phyloP scores from a whole-genome alignment of 2,329 filamentous ascomycete species.

The Aspergillus sp. region DNA sequence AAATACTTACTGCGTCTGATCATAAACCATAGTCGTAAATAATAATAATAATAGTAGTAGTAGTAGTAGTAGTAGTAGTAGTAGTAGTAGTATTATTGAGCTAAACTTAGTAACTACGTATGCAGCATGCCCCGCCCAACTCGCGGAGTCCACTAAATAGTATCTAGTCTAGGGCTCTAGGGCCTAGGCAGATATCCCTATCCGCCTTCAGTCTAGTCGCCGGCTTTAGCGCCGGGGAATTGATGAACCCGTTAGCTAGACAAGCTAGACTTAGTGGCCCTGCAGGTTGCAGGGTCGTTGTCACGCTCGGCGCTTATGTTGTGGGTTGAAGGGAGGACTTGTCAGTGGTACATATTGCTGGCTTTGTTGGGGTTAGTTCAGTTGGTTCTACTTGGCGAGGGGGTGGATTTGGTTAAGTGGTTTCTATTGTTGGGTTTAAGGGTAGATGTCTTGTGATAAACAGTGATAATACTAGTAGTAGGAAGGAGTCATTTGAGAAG shows the following conservation, averaged over 20 bases:
- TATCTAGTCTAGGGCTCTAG: too few relatives aligned
- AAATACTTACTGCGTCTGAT: too few relatives aligned
- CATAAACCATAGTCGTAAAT: not conserved
- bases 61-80: too few relatives aligned
- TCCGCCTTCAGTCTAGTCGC: constrained; percentile 4
- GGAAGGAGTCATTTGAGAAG: too few relatives aligned
- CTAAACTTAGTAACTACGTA: too few relatives aligned
- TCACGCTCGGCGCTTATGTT: not conserved
- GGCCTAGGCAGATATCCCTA: not conserved
- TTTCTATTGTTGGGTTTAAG: too few relatives aligned
- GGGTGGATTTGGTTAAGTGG: too few relatives aligned
- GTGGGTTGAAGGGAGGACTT: not conserved
- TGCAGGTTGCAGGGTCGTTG: not conserved
- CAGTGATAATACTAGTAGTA: too few relatives aligned
- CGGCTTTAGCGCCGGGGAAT: not conserved
- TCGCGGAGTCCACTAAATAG: not conserved
- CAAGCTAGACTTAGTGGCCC: not conserved
- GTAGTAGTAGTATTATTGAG: too few relatives aligned
- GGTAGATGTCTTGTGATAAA: too few relatives aligned
- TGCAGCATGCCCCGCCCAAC: not conserved
- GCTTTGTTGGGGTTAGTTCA: too few relatives aligned
- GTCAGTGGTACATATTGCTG: not conserved
- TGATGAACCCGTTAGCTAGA: not conserved
- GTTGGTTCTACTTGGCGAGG: not conserved
- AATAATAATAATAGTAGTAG: too few relatives aligned